Conservation (phyloP, 352 stramenopile genomes). For the Phytophthora podocarpi region DNA sequence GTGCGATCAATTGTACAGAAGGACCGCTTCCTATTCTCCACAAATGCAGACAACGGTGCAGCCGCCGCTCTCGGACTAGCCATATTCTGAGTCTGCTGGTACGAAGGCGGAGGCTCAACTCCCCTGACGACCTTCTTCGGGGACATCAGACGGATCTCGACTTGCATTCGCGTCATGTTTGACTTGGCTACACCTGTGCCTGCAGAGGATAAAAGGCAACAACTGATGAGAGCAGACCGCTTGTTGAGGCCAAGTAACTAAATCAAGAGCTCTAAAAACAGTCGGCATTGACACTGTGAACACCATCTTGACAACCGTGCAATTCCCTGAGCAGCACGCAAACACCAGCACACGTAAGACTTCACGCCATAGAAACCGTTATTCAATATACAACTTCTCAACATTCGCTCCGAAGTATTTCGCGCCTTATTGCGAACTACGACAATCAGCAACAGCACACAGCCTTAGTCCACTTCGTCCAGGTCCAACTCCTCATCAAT, state of each 20-base stretch:
- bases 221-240: slow-evolving; percentile 2
- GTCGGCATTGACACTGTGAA: background rate
- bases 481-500: slow-evolving; percentile 72
- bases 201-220: background rate
- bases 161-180: slow-evolving; percentile 30
- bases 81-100: slow-evolving; percentile 45
- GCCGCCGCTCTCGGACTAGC: background rate
- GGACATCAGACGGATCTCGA: slow-evolving; percentile 36
- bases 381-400: slow-evolving; percentile 37
- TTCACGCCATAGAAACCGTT: slow-evolving; percentile 12
- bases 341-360: too few species aligned
- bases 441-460: background rate
- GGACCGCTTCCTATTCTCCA: background rate
- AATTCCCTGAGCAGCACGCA: slow-evolving; percentile 7
- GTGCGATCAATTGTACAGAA: background rate
- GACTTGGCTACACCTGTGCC: background rate
- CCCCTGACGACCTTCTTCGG: slow-evolving; percentile 9
- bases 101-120: slow-evolving; percentile 31
- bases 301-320: background rate
- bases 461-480: slow-evolving; percentile 65
- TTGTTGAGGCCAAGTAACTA: slow-evolving; percentile 8
- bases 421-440: slow-evolving; percentile 4
- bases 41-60: background rate
- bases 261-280: slow-evolving; percentile 28
- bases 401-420: slow-evolving; percentile 13